Percentiles rank a stretch among this genome's conserved stretches.
These are phyloP conservation scores for Neospermospora avenae DNA, from an alignment of 2,329 filamentous ascomycete species.

Conservation along the genomic window DNA sequence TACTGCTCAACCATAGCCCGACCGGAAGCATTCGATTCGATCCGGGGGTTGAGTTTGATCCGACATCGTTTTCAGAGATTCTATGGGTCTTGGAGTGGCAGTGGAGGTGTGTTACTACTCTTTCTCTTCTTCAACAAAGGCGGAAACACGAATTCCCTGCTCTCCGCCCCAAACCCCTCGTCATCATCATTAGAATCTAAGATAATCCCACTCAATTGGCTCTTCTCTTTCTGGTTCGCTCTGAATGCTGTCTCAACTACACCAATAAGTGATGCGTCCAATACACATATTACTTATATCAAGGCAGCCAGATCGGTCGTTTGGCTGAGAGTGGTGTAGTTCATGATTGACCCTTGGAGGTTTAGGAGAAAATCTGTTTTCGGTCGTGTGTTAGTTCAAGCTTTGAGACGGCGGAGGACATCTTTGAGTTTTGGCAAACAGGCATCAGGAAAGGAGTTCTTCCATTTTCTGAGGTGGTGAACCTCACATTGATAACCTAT, in stretches of 20 bases:
- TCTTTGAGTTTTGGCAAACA: not conserved
- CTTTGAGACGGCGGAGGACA: not conserved
- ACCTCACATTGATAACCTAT: not conserved
- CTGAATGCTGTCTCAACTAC: not conserved
- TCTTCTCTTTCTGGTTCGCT: not conserved
- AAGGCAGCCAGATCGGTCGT: not conserved
- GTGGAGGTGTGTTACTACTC: not conserved
- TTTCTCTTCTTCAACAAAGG: not conserved
- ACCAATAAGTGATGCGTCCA: not conserved
- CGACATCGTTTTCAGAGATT: not conserved
- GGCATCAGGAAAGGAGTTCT: not conserved
- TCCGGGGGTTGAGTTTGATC: not conserved
- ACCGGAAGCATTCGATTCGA: not conserved
- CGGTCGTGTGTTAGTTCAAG: not conserved
- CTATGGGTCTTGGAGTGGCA: not conserved
- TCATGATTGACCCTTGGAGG: not conserved
- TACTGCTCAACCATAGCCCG: not conserved
- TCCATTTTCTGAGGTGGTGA: not conserved
- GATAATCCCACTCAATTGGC: not conserved
- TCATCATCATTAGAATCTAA: not conserved
- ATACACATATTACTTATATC: not conserved
- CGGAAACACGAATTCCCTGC: not conserved
- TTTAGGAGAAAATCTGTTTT: not conserved
- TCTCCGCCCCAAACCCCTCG: not conserved
- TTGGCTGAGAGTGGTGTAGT: not conserved